Evolutionary conservation across 1,284 basidiomycete genomes (phyloP).

Genomic region (Cryptococcus maquisensis): DNA sequence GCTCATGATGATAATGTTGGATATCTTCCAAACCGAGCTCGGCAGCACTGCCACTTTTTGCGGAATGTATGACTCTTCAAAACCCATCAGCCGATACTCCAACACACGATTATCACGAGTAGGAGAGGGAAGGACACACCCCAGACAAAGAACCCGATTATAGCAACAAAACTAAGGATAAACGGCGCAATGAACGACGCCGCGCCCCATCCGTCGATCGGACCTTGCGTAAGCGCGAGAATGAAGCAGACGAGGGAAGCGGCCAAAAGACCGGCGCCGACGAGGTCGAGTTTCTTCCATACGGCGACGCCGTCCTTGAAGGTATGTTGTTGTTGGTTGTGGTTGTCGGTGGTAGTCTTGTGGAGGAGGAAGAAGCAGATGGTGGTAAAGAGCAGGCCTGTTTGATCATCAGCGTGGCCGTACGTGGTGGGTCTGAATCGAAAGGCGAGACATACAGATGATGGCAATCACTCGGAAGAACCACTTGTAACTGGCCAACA

Average conservation of each 20-base stretch:
- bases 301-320: constrained; percentile 13
- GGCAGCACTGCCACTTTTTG: constrained; percentile 31
- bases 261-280: constrained; percentile 39
- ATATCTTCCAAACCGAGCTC: constrained; percentile 32
- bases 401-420: neutral
- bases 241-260: constrained; percentile 42
- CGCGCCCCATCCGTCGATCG: constrained; percentile 39
- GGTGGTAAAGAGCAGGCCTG: constrained; percentile 22
- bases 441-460: constrained; percentile 15
- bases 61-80: constrained; percentile 24
- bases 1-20: constrained; percentile 31
- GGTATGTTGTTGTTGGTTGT: too few species aligned
- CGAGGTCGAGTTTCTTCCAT: constrained; percentile 44
- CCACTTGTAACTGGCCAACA: constrained; percentile 35
- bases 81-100: neutral
- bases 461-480: constrained; percentile 45
- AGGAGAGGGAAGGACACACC: constrained; percentile 7
- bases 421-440: neutral
- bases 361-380: constrained; percentile 31
- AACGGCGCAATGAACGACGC: constrained; percentile 46
- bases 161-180: constrained; percentile 30
- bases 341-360: constrained; percentile 19
- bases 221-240: constrained; percentile 42
- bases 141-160: constrained; percentile 42
- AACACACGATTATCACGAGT: neutral